A percentile compares a stretch with the other conserved stretches of the same genome.
These are phyloP conservation scores for Taphrina flavorubra DNA, from an alignment of 1,139 yeast species.

Conservation along the genomic window DNA sequence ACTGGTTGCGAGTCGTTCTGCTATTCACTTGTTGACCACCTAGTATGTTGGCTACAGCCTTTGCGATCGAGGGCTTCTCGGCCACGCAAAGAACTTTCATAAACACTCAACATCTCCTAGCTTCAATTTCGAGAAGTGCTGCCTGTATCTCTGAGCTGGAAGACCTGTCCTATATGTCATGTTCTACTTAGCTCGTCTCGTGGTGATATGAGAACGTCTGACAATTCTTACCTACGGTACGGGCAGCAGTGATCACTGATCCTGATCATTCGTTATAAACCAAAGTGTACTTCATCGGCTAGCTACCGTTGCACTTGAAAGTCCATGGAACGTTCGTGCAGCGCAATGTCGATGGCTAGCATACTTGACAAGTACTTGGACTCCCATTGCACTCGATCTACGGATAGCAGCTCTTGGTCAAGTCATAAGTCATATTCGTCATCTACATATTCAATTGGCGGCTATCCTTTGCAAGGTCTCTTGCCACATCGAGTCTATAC, in stretches of 20 bases:
- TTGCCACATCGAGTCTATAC: slow-evolving; percentile 24
- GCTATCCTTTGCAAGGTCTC: slow-evolving; percentile 17
- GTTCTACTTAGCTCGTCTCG: no score
- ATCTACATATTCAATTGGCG: slow-evolving; percentile 5
- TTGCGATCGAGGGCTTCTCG: slow-evolving; percentile 94
- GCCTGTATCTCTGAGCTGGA: neutral
- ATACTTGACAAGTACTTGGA: no score
- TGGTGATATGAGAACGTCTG: no score
- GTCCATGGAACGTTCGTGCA: no score
- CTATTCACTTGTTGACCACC: slow-evolving; percentile 68
- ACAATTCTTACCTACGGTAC: no score
- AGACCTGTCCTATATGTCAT: neutral
- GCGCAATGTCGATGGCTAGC: no score
- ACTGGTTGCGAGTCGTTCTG: slow-evolving; percentile 63
- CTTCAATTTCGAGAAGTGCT: neutral
- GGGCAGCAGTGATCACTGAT: neutral
- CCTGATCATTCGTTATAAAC: neutral
- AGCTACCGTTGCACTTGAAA: neutral
- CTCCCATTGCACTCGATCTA: no score
- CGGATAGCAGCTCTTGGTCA: neutral
- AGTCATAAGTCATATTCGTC: neutral
- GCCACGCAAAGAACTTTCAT: slow-evolving; percentile 93
- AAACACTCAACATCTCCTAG: neutral
- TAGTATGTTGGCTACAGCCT: slow-evolving; percentile 74
- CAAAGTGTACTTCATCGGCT: neutral